A percentile compares a stretch with the other conserved stretches of the same genome.
Conservation (phyloP, 768 basidiomycete species). For the Boletus insuetus region DNA sequence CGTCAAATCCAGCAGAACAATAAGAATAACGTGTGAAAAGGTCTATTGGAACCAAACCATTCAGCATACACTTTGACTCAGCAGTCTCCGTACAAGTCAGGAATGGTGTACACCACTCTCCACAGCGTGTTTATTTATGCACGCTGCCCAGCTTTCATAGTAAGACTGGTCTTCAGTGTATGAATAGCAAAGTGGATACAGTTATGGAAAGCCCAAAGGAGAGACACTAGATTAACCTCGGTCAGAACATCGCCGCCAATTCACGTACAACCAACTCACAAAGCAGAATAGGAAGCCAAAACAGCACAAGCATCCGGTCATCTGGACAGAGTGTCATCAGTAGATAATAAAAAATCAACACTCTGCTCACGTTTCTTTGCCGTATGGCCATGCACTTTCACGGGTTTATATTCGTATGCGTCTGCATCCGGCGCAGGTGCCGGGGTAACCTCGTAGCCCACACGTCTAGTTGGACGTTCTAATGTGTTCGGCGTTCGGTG, state of each 20-base stretch:
- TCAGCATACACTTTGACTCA: not conserved
- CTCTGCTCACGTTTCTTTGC: conserved; percentile 60
- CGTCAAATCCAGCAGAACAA: conserved; percentile 20
- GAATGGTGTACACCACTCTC: conserved; percentile 1
- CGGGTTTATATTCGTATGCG: conserved; percentile 62
- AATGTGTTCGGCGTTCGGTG: conserved; percentile 23
- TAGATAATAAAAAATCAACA: not conserved
- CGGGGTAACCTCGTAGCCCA: conserved; percentile 45
- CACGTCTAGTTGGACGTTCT: conserved; percentile 40
- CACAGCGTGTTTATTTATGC: conserved; percentile 24
- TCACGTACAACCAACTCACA: conserved; percentile 46
- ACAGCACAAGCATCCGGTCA: conserved; percentile 80
- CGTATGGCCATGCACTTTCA: conserved; percentile 40
- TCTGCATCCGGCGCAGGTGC: conserved; percentile 68
- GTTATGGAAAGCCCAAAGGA: conserved; percentile 59
- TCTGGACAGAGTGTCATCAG: conserved; percentile 39
- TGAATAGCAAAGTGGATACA: conserved; percentile 52
- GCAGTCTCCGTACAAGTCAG: not conserved
- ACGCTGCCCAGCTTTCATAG: conserved; percentile 42
- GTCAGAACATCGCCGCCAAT: conserved; percentile 6
- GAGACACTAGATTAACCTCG: conserved; percentile 43
- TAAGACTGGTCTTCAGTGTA: conserved; percentile 46
- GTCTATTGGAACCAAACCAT: conserved; percentile 7
- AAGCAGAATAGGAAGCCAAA: conserved; percentile 84
- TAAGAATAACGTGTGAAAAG: conserved; percentile 11